These are phyloP conservation scores for Ceratobasidium sp. DNA, from an alignment of 1,284 basidiomycete species.

Conservation along the genomic window DNA sequence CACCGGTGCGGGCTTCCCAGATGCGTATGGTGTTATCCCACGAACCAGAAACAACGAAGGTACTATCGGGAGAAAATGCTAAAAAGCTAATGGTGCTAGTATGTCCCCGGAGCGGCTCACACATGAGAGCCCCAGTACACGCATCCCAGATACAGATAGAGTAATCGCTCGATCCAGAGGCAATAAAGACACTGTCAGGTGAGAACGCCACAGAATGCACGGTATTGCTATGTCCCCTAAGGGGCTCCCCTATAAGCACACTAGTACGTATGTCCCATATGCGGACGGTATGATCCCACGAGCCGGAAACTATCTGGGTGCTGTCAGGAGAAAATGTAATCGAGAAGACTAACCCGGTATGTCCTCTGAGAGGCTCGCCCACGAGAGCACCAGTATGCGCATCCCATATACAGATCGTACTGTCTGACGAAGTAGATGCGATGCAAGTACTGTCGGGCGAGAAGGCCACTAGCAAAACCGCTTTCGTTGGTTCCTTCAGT, in stretches of 20 bases:
- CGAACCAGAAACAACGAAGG: neutral
- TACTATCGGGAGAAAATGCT: neutral
- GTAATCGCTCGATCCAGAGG: neutral
- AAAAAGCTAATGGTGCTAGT: neutral
- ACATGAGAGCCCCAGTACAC: neutral
- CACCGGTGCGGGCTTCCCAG: no score
- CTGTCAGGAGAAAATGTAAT: neutral
- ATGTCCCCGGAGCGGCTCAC: neutral
- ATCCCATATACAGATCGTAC: no score
- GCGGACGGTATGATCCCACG: neutral
- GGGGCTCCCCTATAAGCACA: neutral
- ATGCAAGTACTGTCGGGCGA: no score
- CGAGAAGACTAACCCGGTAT: neutral
- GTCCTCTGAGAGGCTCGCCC: neutral
- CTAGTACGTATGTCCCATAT: neutral
- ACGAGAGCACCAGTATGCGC: no score
- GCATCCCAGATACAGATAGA: neutral
- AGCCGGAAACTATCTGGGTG: constrained; percentile 2
- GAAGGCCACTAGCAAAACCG: no score
- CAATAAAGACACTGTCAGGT: neutral
- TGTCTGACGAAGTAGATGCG: no score
- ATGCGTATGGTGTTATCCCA: neutral
- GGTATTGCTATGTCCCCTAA: neutral
- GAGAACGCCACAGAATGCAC: neutral
- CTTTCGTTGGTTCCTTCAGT: no score